phyloP scores from a whole-genome alignment of 108 stramenopile species.

The Fragilariopsis cylindrus region DNA sequence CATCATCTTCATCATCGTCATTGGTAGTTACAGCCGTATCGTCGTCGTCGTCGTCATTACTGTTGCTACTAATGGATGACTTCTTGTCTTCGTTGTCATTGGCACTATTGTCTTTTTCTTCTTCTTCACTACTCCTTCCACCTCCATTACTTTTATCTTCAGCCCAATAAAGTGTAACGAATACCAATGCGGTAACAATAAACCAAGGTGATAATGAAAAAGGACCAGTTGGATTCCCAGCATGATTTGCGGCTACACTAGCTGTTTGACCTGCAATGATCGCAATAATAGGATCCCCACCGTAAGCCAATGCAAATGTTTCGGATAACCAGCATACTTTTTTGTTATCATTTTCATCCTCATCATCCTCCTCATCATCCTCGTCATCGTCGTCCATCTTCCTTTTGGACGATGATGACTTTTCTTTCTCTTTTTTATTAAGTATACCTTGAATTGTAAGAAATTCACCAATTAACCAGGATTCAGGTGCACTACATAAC shows the following conservation, averaged over 20 bases:
- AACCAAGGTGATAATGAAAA: conserved; percentile 70
- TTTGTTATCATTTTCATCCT: no score
- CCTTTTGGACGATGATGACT: no score
- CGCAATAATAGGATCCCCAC: conserved; percentile 93
- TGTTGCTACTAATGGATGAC: conserved; percentile 73
- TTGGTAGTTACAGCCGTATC: conserved; percentile 34
- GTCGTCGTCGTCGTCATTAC: conserved; percentile 50
- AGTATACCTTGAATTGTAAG: background rate
- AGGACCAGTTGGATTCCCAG: conserved; percentile 92
- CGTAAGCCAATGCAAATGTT: conserved; percentile 92
- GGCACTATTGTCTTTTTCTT: background rate
- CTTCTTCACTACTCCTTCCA: background rate
- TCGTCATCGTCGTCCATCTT: no score
- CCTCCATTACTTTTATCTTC: background rate
- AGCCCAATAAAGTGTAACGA: background rate
- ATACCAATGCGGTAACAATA: conserved; percentile 84
- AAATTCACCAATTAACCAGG: conserved; percentile 94
- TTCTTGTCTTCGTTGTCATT: conserved; percentile 13
- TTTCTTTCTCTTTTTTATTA: background rate
- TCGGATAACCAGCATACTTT: conserved; percentile 68
- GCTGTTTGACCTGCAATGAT: conserved; percentile 95
- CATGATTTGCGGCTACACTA: conserved; percentile 58
- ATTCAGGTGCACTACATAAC: conserved; percentile 87
- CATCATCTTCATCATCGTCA: background rate
- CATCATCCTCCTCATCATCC: no score